These are phyloP conservation scores for Kingdonia uniflora DNA, from an alignment of 164 flowering plant genomes.

Conservation along the genomic window DNA sequence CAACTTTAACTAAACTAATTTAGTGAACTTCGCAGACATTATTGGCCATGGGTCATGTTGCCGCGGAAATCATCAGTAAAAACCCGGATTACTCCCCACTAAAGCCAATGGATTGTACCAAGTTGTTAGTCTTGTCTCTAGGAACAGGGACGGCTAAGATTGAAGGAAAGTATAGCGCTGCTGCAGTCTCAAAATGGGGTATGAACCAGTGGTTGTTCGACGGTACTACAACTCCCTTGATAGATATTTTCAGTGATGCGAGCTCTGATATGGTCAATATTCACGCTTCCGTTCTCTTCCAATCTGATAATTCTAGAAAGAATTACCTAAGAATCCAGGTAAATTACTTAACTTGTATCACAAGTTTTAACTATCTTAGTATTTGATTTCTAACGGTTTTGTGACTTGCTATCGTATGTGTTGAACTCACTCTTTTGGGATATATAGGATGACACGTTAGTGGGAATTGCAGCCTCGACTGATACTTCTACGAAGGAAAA, in stretches of 20 bases:
- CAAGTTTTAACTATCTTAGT: no score
- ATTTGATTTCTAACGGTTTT: no score
- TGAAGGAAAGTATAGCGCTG: conserved; percentile 32
- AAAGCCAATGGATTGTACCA: conserved; percentile 20
- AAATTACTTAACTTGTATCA: no score
- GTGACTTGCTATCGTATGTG: no score
- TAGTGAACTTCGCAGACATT: conserved; percentile 19
- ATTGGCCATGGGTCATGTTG: no score
- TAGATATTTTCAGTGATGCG: conserved; percentile 24
- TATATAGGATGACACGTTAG: conserved; percentile 29
- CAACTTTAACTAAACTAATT: neutral
- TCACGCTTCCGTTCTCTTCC: conserved; percentile 31
- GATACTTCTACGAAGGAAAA: conserved; percentile 29
- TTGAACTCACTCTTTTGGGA: no score
- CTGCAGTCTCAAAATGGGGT: conserved; percentile 31
- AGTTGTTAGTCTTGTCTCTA: conserved; percentile 28
- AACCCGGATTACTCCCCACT: conserved; percentile 6
- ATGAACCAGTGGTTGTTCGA: conserved; percentile 22
- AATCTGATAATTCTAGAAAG: conserved; percentile 13
- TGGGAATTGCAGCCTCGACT: conserved; percentile 21
- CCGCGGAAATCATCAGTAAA: conserved; percentile 16
- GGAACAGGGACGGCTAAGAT: no score
- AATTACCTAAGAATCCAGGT: conserved; percentile 44
- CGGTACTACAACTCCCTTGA: conserved; percentile 23
- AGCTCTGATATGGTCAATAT: conserved; percentile 43